Conservation (phyloP, 345 rosid species). For the Lumnitzera racemosa region DNA sequence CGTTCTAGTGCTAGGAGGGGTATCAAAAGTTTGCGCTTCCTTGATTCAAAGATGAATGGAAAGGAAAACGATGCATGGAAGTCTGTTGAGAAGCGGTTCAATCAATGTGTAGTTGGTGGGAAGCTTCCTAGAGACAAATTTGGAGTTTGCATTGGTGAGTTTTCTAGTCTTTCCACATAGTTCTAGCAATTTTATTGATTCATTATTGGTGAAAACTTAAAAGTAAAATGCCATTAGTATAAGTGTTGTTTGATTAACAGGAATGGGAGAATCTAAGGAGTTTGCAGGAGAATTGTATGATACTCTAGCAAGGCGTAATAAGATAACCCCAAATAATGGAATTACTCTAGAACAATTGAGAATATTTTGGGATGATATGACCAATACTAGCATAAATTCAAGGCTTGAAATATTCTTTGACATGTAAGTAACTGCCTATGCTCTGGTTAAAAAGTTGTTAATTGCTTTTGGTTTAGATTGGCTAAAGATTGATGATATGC, state of each 20-base stretch:
- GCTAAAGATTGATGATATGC: not conserved
- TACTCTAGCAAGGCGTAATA: constrained; percentile 66
- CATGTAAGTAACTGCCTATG: constrained; percentile 36
- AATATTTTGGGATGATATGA: constrained; percentile 88
- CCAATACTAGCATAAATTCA: constrained; percentile 61
- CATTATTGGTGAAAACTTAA: not conserved
- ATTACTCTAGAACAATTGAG: constrained; percentile 55
- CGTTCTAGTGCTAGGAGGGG: constrained; percentile 66
- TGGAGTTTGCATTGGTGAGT: constrained; percentile 67
- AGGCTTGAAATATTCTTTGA: constrained; percentile 92
- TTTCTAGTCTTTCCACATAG: too few species aligned
- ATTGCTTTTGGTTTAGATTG: too few species aligned
- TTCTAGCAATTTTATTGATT: too few species aligned
- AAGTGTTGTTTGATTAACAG: constrained; percentile 17
- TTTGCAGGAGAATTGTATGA: constrained; percentile 75
- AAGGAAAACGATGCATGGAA: constrained; percentile 79
- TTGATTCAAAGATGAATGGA: constrained; percentile 68
- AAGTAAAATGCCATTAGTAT: not conserved
- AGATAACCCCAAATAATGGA: constrained; percentile 40
- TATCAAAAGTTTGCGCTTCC: constrained; percentile 70
- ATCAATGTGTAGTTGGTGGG: constrained; percentile 52
- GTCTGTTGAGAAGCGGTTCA: constrained; percentile 66
- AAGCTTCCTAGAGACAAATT: constrained; percentile 57
- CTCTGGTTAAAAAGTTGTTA: not conserved
- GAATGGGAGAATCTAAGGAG: constrained; percentile 87